A percentile compares a stretch with the other conserved stretches of the same genome.
These are phyloP conservation scores for Sechiopsis laciniata DNA, from an alignment of 306 rosid genomes.

Conservation along the genomic window DNA sequence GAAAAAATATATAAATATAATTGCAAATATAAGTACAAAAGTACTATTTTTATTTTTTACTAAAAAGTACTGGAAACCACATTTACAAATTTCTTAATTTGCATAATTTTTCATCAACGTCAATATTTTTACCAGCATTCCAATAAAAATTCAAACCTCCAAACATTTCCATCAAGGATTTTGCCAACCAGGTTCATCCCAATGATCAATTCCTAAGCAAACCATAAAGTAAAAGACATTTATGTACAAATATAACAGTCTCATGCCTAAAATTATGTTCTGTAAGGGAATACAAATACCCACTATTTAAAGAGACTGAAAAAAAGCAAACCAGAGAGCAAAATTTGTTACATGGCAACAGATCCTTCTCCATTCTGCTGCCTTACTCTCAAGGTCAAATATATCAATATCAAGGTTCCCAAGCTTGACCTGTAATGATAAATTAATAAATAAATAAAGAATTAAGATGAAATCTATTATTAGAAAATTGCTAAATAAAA, in stretches of 20 bases:
- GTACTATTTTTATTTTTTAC: too few relatives aligned
- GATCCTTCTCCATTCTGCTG: slow-evolving; percentile 32
- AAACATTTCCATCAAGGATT: background rate
- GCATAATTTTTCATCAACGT: background rate
- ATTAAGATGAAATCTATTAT: background rate
- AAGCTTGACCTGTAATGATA: slow-evolving; percentile 65
- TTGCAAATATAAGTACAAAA: too few relatives aligned
- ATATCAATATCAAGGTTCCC: slow-evolving; percentile 83
- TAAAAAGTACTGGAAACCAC: background rate
- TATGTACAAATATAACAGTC: slow-evolving; percentile 19
- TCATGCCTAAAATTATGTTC: background rate
- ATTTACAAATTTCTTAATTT: slow-evolving; percentile 4
- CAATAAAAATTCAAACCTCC: background rate
- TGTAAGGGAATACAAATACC: background rate
- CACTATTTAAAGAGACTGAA: slow-evolving; percentile 1
- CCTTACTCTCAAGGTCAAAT: slow-evolving; percentile 68
- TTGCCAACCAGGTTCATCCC: background rate
- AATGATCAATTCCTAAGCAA: background rate
- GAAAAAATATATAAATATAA: too few relatives aligned
- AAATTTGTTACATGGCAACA: slow-evolving; percentile 34
- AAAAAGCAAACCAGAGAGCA: background rate
- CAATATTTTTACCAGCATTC: background rate
- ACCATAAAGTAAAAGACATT: background rate
- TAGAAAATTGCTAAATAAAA: background rate
- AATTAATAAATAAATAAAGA: background rate